Evolutionary conservation across 805 yeast species (phyloP).

Genomic region (Candida pini): DNA sequence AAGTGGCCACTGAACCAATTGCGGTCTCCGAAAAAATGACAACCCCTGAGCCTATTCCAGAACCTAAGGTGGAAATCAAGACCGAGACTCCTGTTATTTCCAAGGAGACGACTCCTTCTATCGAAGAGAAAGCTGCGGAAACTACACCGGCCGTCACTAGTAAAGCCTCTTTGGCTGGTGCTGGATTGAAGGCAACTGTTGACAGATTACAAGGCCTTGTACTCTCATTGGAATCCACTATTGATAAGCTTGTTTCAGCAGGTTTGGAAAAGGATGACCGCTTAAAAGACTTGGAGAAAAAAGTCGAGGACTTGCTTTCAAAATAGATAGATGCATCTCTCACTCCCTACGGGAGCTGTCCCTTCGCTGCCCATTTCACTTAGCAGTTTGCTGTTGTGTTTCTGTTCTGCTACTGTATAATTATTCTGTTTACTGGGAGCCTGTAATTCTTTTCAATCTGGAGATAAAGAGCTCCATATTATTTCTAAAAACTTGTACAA

Average conservation of each 20-base stretch:
- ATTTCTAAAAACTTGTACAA: too few species aligned
- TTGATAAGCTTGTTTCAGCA: constrained; percentile 44
- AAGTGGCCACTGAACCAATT: constrained; percentile 13
- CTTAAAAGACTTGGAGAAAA: constrained; percentile 51
- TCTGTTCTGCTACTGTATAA: too few species aligned
- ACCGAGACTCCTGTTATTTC: constrained; percentile 1
- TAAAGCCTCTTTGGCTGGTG: constrained; percentile 36
- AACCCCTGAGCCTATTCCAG: constrained; percentile 3
- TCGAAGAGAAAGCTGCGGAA: constrained; percentile 15
- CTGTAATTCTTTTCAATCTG: too few species aligned
- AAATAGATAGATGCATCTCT: too few species aligned
- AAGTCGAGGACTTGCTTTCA: constrained; percentile 49
- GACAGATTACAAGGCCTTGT: constrained; percentile 61
- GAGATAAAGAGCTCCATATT: too few species aligned
- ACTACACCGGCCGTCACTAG: constrained; percentile 33
- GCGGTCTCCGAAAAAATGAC: constrained; percentile 6
- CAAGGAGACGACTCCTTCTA: constrained; percentile 10
- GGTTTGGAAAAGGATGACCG: constrained; percentile 63
- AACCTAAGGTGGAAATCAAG: constrained; percentile 4
- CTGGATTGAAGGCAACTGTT: constrained; percentile 66
- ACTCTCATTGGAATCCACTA: constrained; percentile 48
- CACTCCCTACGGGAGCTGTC: too few species aligned
- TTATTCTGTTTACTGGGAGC: too few species aligned
- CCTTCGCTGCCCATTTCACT: too few species aligned
- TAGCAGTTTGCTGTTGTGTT: too few species aligned